A percentile compares a stretch with the other conserved stretches of the same genome.
phyloP scores from a whole-genome alignment of 768 basidiomycete species.

The Podaxis sp. region DNA sequence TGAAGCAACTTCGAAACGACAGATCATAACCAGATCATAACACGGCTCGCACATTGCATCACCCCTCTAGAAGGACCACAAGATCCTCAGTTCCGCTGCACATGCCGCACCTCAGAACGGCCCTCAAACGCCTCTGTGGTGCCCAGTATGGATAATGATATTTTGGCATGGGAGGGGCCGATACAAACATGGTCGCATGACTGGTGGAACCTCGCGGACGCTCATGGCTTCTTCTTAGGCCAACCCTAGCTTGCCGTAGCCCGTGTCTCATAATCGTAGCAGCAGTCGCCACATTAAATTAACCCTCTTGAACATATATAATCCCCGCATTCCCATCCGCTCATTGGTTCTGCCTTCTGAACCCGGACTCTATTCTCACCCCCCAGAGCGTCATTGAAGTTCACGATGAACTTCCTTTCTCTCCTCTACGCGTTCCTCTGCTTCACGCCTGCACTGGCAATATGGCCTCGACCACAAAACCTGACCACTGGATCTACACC shows the following conservation, averaged over 20 bases:
- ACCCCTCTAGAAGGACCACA: background rate
- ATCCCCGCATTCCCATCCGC: background rate
- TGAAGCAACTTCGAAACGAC: background rate
- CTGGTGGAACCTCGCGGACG: background rate
- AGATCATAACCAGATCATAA: too few species aligned
- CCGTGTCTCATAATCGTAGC: background rate
- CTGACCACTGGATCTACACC: constrained; percentile 38
- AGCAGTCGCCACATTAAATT: background rate
- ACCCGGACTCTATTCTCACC: background rate
- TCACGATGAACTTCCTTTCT: constrained; percentile 9
- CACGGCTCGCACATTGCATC: too few species aligned
- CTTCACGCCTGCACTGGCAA: constrained; percentile 23
- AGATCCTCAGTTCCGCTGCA: background rate
- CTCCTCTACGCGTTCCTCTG: constrained; percentile 21
- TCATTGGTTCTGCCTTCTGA: background rate
- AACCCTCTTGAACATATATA: background rate
- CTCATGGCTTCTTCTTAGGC: background rate
- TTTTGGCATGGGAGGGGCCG: background rate
- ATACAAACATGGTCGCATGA: constrained; percentile 1
- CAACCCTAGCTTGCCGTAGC: background rate
- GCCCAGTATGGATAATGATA: background rate
- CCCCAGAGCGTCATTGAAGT: background rate
- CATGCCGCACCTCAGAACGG: background rate
- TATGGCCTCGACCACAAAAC: constrained; percentile 43
- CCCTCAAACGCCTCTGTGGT: background rate